Conservation (phyloP, 345 rosid genomes). For the Jatropha curcas region DNA sequence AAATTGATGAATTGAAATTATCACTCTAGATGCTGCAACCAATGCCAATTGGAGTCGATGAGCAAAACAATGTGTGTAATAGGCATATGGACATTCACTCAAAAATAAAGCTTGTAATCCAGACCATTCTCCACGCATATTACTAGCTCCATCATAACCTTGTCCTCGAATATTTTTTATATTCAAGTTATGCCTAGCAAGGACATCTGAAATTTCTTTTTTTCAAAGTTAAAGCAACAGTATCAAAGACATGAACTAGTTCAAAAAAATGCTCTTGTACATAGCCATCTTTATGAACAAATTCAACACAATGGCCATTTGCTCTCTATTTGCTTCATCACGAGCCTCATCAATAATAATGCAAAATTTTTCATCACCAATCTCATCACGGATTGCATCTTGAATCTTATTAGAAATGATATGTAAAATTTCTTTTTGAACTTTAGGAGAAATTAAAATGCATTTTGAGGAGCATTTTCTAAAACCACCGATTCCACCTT, state of each 20-base stretch:
- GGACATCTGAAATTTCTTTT: not conserved
- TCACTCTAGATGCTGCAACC: too few species aligned
- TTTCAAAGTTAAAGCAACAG: not conserved
- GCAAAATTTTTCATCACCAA: slow-evolving; percentile 1
- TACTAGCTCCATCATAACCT: slow-evolving; percentile 14
- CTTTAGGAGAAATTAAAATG: not conserved
- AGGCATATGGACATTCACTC: not conserved
- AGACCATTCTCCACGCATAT: slow-evolving; percentile 10
- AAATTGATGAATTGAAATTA: too few species aligned
- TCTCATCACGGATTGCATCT: not conserved
- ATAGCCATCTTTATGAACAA: not conserved
- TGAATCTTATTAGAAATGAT: not conserved
- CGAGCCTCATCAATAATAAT: not conserved
- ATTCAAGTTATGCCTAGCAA: not conserved
- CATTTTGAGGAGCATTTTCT: not conserved
- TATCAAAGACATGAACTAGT: not conserved
- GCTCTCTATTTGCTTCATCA: slow-evolving; percentile 2
- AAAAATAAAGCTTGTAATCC: slow-evolving; percentile 9
- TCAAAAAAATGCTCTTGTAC: not conserved
- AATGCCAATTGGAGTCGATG: too few species aligned
- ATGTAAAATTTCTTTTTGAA: not conserved
- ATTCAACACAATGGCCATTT: slow-evolving; percentile 1
- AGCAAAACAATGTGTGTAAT: too few species aligned
- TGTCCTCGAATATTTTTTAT: not conserved
- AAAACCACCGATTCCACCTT: not conserved